Conservation (phyloP, 768 basidiomycete species). For the Coprinopsis strossmayeri region DNA sequence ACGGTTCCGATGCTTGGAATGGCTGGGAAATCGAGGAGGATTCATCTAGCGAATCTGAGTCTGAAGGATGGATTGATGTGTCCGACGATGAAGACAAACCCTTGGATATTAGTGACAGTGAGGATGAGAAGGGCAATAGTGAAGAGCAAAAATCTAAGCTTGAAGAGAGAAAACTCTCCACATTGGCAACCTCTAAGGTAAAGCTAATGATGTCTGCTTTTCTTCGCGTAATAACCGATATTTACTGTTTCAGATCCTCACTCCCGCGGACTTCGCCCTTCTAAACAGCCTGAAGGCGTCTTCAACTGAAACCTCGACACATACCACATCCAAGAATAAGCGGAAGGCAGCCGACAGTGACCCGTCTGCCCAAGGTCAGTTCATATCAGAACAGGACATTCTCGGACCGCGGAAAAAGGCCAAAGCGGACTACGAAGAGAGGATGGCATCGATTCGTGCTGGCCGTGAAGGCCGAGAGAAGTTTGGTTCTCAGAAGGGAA, state of each 20-base stretch:
- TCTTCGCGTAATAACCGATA: neutral
- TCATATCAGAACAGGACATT: conserved; percentile 89
- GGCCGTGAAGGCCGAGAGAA: conserved; percentile 94
- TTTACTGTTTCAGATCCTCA: conserved; percentile 73
- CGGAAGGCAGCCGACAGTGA: conserved; percentile 84
- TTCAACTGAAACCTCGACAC: conserved; percentile 64
- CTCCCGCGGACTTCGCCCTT: conserved; percentile 92
- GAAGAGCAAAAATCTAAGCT: conserved; percentile 14
- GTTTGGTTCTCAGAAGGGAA: conserved; percentile 86
- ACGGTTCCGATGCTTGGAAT: conserved; percentile 67
- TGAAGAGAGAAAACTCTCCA: conserved; percentile 41
- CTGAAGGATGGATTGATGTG: conserved; percentile 79
- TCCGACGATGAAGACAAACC: conserved; percentile 58
- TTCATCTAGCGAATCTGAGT: conserved; percentile 45
- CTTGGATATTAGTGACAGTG: conserved; percentile 81
- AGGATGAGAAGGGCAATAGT: conserved; percentile 59
- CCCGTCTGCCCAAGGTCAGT: conserved; percentile 47
- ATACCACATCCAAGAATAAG: conserved; percentile 72
- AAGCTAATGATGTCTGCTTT: neutral
- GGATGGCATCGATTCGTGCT: conserved; percentile 85
- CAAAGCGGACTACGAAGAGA: conserved; percentile 91
- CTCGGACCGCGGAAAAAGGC: conserved; percentile 90
- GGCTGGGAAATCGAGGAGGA: conserved; percentile 86
- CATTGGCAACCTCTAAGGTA: conserved; percentile 78
- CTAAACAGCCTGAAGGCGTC: conserved; percentile 85